A percentile compares a stretch with the other conserved stretches of the same genome.
Conservation (phyloP, 208 protist species). For the Acanthamoeba triangularis region DNA sequence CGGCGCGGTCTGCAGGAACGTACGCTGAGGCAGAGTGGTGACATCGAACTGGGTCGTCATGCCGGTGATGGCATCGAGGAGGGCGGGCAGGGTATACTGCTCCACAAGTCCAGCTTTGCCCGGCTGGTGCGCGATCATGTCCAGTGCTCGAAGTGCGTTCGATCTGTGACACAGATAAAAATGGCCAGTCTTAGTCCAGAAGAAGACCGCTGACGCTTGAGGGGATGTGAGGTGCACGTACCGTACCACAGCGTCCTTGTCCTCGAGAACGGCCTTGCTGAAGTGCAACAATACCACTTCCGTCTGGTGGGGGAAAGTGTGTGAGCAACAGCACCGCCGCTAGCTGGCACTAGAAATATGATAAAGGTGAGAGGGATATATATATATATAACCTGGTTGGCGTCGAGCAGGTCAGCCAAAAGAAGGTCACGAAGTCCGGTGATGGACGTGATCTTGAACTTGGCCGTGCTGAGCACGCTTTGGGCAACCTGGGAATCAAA, state of each 20-base stretch:
- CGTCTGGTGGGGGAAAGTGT: background rate
- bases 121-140: constrained; percentile 24
- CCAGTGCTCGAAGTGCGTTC: constrained; percentile 23
- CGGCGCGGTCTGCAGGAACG: too few relatives aligned
- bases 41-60: background rate
- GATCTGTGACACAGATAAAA: background rate
- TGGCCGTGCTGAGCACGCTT: constrained; percentile 13
- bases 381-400: background rate
- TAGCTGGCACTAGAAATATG: background rate
- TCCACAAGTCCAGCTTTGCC: background rate
- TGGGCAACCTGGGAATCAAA: background rate
- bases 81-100: background rate
- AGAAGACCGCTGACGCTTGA: background rate
- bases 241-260: constrained; percentile 16
- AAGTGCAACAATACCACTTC: constrained; percentile 6
- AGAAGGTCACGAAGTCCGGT: constrained; percentile 7
- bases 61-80: background rate
- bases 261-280: background rate
- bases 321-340: background rate
- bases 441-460: constrained; percentile 54
- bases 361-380: background rate
- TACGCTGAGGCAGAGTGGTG: constrained; percentile 7
- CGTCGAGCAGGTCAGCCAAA: constrained; percentile 1
- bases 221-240: background rate
- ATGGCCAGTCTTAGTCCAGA: background rate